Percentiles rank a stretch among this genome's conserved stretches.
Evolutionary conservation across 1,284 basidiomycete genomes (phyloP).

Genomic region (Ceratobasidium sp.): DNA sequence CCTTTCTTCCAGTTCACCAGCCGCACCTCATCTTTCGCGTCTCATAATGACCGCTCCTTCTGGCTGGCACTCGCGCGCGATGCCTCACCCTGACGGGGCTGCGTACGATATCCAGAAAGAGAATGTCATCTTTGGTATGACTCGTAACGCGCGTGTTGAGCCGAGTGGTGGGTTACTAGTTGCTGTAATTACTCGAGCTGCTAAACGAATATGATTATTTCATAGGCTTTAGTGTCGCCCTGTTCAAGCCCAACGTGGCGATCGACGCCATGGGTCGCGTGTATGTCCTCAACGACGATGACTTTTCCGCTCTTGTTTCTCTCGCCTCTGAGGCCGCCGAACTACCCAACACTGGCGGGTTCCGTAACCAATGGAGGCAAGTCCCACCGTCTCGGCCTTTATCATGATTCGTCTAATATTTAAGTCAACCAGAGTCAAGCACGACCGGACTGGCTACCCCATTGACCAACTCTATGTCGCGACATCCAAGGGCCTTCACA

Average conservation of each 20-base stretch:
- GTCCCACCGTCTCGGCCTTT: not conserved
- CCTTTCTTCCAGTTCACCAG: constrained; percentile 11
- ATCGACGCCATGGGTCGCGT: constrained; percentile 61
- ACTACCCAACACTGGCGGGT: constrained; percentile 57
- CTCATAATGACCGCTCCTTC: constrained; percentile 16
- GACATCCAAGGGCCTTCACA: constrained; percentile 17
- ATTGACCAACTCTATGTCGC: constrained; percentile 35
- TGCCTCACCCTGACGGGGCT: constrained; percentile 31
- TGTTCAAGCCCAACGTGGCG: constrained; percentile 60
- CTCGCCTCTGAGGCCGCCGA: constrained; percentile 55
- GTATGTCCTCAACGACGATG: constrained; percentile 55
- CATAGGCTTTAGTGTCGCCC: constrained; percentile 59
- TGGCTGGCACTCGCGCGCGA: constrained; percentile 41
- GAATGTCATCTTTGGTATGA: constrained; percentile 33
- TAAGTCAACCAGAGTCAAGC: constrained; percentile 15
- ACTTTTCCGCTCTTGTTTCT: constrained; percentile 57
- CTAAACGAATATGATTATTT: not conserved
- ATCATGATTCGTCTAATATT: constrained; percentile 1
- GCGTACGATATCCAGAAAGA: constrained; percentile 35
- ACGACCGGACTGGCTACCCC: constrained; percentile 41
- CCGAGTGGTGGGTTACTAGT: constrained; percentile 16
- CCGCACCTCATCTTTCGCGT: not conserved
- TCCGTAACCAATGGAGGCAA: constrained; percentile 61
- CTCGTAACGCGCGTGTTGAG: constrained; percentile 29
- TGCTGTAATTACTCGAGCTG: not conserved